Conservation (phyloP, 108 stramenopile species). For the Cyclostephanos tholiformis region DNA sequence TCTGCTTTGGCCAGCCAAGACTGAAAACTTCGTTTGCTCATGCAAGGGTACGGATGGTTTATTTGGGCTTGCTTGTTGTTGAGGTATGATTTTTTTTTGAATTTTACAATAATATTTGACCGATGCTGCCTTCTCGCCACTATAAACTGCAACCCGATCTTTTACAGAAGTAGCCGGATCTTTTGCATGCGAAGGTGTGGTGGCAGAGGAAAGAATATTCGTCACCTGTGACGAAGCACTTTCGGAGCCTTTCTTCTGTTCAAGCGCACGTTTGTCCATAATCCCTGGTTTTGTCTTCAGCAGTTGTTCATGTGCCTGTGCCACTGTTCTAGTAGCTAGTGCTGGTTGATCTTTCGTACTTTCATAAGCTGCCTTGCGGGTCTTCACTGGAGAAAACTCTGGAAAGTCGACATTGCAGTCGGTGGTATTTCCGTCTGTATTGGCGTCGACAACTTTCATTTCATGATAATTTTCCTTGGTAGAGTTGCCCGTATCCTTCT, state of each 20-base stretch:
- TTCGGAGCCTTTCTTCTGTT: constrained; percentile 9
- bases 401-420: not conserved
- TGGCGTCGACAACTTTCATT: not conserved
- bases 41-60: not conserved
- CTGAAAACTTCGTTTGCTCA: not conserved
- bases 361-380: constrained; percentile 32
- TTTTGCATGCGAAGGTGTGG: constrained; percentile 3
- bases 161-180: constrained; percentile 27
- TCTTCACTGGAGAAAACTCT: constrained; percentile 15
- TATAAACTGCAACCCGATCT: constrained; percentile 34
- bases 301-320: not conserved
- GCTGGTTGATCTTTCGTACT: constrained; percentile 2
- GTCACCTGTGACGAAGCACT: not conserved
- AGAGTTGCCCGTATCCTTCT: constrained; percentile 23
- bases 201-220: not conserved
- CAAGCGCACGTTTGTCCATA: not conserved
- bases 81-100: constrained; percentile 8
- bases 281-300: not conserved
- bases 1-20: not conserved
- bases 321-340: constrained; percentile 5
- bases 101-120: not conserved
- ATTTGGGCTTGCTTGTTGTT: constrained; percentile 7
- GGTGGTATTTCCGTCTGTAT: constrained; percentile 1
- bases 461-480: constrained; percentile 26
- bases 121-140: not conserved